phyloP scores from a whole-genome alignment of 2,329 filamentous ascomycete genomes.

The Rhinocladiella similis region DNA sequence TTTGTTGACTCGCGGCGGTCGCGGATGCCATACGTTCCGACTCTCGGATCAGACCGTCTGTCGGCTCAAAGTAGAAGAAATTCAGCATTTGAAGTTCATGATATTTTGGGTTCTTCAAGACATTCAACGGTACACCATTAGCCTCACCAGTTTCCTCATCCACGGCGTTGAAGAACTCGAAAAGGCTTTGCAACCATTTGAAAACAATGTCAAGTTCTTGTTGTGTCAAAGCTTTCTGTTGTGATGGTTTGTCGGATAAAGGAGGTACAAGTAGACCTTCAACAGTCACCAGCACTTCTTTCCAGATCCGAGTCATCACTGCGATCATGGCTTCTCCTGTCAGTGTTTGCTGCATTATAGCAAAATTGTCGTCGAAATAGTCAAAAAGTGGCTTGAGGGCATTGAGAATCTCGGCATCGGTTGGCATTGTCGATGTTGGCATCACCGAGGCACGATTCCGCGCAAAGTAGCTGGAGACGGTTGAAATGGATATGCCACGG shows the following conservation, averaged over 20 bases:
- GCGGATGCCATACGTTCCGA: constrained; percentile 94
- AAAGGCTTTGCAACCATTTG: constrained; percentile 86
- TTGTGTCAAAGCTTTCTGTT: constrained; percentile 77
- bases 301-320: constrained; percentile 98
- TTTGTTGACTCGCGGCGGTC: constrained; percentile 74
- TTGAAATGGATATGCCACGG: constrained; percentile 70
- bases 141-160: constrained; percentile 82
- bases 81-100: constrained; percentile 94
- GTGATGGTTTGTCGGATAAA: constrained; percentile 88
- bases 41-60: constrained; percentile 87
- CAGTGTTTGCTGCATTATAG: constrained; percentile 96
- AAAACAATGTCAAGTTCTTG: constrained; percentile 94
- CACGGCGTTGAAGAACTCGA: constrained; percentile 91
- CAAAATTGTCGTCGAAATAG: constrained; percentile 98
- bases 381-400: constrained; percentile 81
- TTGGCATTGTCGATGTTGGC: constrained; percentile 54
- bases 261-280: constrained; percentile 89
- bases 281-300: constrained; percentile 90
- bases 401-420: constrained; percentile 73
- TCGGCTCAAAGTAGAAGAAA: constrained; percentile 97
- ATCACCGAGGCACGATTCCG: constrained; percentile 45
- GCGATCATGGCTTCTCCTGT: constrained; percentile 96
- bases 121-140: constrained; percentile 83
- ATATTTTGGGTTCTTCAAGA: constrained; percentile 96
- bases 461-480: constrained; percentile 67